Percentiles rank a stretch among this genome's conserved stretches.
These are phyloP conservation scores for Alternaria novae-zelandiae DNA, from an alignment of 2,329 filamentous ascomycete genomes.

Conservation along the genomic window DNA sequence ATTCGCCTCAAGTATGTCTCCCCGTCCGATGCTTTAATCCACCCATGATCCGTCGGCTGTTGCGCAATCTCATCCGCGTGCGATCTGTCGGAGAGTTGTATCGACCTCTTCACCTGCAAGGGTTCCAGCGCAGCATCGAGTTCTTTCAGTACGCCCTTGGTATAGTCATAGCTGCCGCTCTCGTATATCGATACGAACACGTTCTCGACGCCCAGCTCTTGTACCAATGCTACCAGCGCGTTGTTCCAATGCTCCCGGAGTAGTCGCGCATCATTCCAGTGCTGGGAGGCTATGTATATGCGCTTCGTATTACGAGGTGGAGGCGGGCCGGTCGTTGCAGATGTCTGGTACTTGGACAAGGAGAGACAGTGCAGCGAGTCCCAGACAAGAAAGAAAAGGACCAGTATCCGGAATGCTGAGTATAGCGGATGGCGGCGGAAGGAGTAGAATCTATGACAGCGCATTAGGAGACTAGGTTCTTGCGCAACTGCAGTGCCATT, in stretches of 20 bases:
- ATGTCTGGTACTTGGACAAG: constrained; percentile 24
- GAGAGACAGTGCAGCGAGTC: constrained; percentile 29
- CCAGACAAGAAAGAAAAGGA: constrained; percentile 26
- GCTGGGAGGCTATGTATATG: constrained; percentile 72
- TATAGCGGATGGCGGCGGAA: constrained; percentile 28
- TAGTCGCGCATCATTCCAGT: constrained; percentile 70
- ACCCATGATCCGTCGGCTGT: constrained; percentile 54
- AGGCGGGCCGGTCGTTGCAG: constrained; percentile 10
- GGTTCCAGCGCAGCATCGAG: constrained; percentile 62
- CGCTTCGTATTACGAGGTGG: constrained; percentile 31
- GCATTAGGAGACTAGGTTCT: constrained; percentile 13
- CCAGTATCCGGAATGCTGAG: constrained; percentile 23
- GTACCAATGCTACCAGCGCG: constrained; percentile 64
- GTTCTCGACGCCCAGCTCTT: constrained; percentile 66
- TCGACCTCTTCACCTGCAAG: constrained; percentile 60
- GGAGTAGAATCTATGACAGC: constrained; percentile 21
- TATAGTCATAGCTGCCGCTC: constrained; percentile 73
- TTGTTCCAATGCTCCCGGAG: constrained; percentile 68
- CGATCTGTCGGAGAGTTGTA: constrained; percentile 65
- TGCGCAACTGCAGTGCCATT: neutral
- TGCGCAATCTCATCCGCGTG: constrained; percentile 46
- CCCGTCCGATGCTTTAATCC: constrained; percentile 63
- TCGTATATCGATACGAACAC: constrained; percentile 73
- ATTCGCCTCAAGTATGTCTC: constrained; percentile 67
- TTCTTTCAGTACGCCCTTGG: constrained; percentile 65